These are phyloP conservation scores for Cucumis cinereus DNA, from an alignment of 306 rosid genomes.

Conservation along the genomic window DNA sequence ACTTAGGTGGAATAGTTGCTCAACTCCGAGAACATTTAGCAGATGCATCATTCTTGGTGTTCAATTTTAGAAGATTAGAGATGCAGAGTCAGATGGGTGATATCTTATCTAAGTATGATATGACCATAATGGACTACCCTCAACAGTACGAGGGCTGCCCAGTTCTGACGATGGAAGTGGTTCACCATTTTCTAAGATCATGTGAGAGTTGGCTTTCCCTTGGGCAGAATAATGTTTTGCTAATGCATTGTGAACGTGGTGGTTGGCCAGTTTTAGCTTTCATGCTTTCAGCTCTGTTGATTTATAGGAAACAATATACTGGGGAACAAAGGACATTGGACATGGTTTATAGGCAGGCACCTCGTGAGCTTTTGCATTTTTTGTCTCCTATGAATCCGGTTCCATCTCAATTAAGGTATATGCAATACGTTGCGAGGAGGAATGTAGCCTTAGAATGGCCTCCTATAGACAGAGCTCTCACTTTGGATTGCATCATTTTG, in stretches of 20 bases:
- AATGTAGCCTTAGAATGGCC: conserved; percentile 89
- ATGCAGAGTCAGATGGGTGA: conserved; percentile 39
- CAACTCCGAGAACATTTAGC: conserved; percentile 50
- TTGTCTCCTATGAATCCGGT: conserved; percentile 61
- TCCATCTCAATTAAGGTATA: conserved; percentile 84
- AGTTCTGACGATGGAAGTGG: conserved; percentile 63
- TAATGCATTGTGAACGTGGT: conserved; percentile 91
- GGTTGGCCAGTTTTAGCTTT: conserved; percentile 93
- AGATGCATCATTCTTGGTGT: conserved; percentile 63
- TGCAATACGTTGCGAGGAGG: conserved; percentile 81
- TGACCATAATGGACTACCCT: conserved; percentile 93
- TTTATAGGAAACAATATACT: conserved; percentile 46
- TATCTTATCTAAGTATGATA: conserved; percentile 55
- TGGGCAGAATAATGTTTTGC: conserved; percentile 60
- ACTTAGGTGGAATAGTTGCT: conserved; percentile 43
- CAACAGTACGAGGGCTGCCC: conserved; percentile 78
- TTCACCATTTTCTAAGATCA: conserved; percentile 82
- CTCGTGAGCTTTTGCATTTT: conserved; percentile 64
- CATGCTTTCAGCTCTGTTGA: conserved; percentile 79
- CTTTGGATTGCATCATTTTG: conserved; percentile 77
- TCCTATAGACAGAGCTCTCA: conserved; percentile 74
- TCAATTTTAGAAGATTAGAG: conserved; percentile 64
- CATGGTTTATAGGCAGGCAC: conserved; percentile 85
- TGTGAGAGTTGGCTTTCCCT: conserved; percentile 89
- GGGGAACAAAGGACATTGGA: conserved; percentile 90